Base-by-base conservation (phyloP, 2,329 filamentous ascomycete species). In the Aspergillus pseudotamarii region DNA sequence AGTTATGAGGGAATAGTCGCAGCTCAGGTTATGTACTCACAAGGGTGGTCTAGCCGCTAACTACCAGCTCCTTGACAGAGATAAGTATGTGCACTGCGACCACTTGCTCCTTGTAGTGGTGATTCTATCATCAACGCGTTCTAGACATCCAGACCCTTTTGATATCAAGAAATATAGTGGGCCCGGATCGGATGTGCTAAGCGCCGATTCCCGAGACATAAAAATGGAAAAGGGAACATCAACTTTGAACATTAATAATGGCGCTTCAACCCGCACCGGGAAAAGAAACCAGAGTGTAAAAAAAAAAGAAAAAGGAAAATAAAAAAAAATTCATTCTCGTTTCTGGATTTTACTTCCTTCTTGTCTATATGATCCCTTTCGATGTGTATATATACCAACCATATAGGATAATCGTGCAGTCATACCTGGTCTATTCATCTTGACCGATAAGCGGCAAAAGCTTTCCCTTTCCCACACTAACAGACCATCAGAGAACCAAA, bases 401-500 rank as follows among this genome's bases (percentile, higher is more conserved):
- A 16, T 48, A 6, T 23, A 26, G 16, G 45, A 48, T 5, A 14
- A 16, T 26, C 16, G 10, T 28, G 14, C 45, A 5, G 21, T 6
- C n/a, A 10, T 16, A 50, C n/a, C n/a, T 23, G 45, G 11, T 46
- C 21, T 16, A 48, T 48, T 23, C 14, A 16, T 28, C 23, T 23
- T 30, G 6, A 21, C 48, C 28, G 48, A 32, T 32, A 51, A n/a
- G 16, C 48, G 48, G 48, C 48, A 34, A 50, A 41, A 19, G 6
- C 38, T 41, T 41, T 36, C 9, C 12, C 45, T 46, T 26, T 32
- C 30, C 30, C 30, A 9, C 26, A 51, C 12, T 48, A 26, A 45
- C n/a, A 45, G 41, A 45, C 43, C 43, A 45, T 23, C n/a, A 34
- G 58, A 41, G 16, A 45, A 26, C 36, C 54, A 60, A 57, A 61